phyloP scores from a whole-genome alignment of 2,329 filamentous ascomycete genomes.

The Epichloe sp. region DNA sequence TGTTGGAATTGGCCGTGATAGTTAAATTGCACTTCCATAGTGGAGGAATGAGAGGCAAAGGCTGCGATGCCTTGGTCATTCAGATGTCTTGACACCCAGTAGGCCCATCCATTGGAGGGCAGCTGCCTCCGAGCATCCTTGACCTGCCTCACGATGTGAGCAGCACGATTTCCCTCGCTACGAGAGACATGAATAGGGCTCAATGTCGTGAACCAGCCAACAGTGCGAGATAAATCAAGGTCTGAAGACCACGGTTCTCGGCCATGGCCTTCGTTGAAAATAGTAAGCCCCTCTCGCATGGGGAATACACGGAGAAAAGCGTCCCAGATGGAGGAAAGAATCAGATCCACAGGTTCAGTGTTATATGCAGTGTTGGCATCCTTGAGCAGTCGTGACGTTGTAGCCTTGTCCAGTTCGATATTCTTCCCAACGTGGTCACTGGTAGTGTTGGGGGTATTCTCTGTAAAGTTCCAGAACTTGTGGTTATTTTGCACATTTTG shows the following conservation, averaged over 20 bases:
- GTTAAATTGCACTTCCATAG: constrained; percentile 7
- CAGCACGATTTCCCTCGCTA: not conserved
- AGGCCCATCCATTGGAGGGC: constrained; percentile 2
- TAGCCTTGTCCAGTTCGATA: not conserved
- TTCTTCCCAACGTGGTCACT: constrained; percentile 1
- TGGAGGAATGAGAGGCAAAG: constrained; percentile 1
- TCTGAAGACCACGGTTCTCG: constrained; percentile 17
- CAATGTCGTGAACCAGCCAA: constrained; percentile 27
- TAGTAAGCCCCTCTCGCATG: constrained; percentile 16
- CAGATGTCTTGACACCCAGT: not conserved
- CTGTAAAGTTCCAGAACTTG: constrained; percentile 2
- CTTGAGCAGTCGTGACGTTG: constrained; percentile 4
- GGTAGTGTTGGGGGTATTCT: not conserved
- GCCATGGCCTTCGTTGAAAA: constrained; percentile 10
- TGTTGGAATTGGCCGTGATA: constrained; percentile 8
- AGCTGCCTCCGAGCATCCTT: constrained; percentile 1
- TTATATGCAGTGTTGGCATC: constrained; percentile 11
- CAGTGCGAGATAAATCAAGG: constrained; percentile 19
- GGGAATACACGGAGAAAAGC: constrained; percentile 18
- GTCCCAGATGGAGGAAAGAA: constrained; percentile 16
- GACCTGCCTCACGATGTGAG: not conserved
- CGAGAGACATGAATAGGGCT: constrained; percentile 12
- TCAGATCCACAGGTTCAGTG: constrained; percentile 20
- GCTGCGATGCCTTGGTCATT: not conserved
- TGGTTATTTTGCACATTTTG: not conserved